These are phyloP conservation scores for Thraustochytrium sp. DNA, from an alignment of 352 stramenopile species.

Conservation along the genomic window DNA sequence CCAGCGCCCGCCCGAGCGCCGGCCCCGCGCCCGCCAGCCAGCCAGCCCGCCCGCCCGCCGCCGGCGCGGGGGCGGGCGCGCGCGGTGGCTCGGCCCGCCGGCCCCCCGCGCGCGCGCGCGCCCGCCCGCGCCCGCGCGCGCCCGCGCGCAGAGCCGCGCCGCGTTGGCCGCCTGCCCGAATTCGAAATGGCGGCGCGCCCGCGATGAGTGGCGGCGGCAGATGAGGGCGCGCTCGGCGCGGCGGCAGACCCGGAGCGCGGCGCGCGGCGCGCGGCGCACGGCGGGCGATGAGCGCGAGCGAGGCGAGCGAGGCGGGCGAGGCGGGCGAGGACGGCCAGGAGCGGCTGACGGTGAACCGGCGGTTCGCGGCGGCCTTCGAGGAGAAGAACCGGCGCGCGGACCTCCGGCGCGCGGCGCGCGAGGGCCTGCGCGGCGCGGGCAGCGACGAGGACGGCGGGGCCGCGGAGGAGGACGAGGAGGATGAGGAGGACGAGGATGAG, in stretches of 20 bases:
- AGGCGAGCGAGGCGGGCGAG: not conserved
- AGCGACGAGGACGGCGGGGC: not conserved
- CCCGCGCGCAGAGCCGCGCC: not conserved
- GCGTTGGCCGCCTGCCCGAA: not conserved
- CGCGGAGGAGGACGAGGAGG: not conserved
- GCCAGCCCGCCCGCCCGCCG: no score
- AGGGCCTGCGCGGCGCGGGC: not conserved
- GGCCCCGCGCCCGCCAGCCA: no score
- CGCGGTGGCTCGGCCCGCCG: no score
- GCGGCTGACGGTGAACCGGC: not conserved
- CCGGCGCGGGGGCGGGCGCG: no score
- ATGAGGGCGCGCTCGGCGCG: no score
- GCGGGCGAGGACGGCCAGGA: not conserved
- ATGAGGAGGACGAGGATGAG: slow-evolving; percentile 28
- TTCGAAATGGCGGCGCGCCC: not conserved
- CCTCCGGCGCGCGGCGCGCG: not conserved
- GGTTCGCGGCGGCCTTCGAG: slow-evolving; percentile 2
- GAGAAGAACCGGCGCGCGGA: slow-evolving; percentile 19
- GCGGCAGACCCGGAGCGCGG: not conserved
- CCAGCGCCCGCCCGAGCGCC: no score
- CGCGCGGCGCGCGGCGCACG: not conserved
- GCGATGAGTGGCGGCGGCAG: not conserved
- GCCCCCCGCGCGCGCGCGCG: not conserved
- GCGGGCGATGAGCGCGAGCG: not conserved
- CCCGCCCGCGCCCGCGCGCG: not conserved